Conservation (phyloP, 2,329 filamentous ascomycete species). For the Alternaria arbusti region DNA sequence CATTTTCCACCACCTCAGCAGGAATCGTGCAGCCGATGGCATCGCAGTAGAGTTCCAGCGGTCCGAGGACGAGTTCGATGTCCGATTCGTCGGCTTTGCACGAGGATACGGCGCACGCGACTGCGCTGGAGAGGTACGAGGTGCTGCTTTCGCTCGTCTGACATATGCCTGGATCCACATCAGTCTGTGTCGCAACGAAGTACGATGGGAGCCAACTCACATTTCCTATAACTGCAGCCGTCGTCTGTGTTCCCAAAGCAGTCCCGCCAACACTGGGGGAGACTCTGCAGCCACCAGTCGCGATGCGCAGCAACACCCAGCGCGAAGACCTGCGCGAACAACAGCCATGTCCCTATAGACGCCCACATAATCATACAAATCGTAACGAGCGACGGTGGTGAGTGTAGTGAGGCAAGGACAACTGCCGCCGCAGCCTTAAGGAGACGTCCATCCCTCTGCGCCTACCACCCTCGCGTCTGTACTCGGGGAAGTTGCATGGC, state of each 20-base stretch:
- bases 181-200: background rate
- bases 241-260: slow-evolving; percentile 23
- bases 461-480: background rate
- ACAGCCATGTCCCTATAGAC: background rate
- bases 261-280: slow-evolving; percentile 29
- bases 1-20: slow-evolving; percentile 24
- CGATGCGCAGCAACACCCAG: slow-evolving; percentile 5
- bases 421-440: background rate
- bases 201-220: slow-evolving; percentile 9
- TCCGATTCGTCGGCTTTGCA: slow-evolving; percentile 24
- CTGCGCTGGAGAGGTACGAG: slow-evolving; percentile 24
- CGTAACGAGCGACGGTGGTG: background rate
- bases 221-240: slow-evolving; percentile 27
- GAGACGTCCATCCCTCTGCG: background rate
- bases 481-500: background rate
- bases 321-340: slow-evolving; percentile 6
- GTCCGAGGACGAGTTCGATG: slow-evolving; percentile 23
- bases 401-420: background rate
- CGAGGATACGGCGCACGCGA: slow-evolving; percentile 23
- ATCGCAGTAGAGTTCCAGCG: slow-evolving; percentile 27
- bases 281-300: slow-evolving; percentile 25
- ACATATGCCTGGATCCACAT: slow-evolving; percentile 30
- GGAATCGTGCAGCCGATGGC: slow-evolving; percentile 24
- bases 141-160: slow-evolving; percentile 23
- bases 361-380: slow-evolving; percentile 4